Evolutionary conservation across 2,329 filamentous ascomycete genomes (phyloP).

Genomic region (Aspergillus fructus): DNA sequence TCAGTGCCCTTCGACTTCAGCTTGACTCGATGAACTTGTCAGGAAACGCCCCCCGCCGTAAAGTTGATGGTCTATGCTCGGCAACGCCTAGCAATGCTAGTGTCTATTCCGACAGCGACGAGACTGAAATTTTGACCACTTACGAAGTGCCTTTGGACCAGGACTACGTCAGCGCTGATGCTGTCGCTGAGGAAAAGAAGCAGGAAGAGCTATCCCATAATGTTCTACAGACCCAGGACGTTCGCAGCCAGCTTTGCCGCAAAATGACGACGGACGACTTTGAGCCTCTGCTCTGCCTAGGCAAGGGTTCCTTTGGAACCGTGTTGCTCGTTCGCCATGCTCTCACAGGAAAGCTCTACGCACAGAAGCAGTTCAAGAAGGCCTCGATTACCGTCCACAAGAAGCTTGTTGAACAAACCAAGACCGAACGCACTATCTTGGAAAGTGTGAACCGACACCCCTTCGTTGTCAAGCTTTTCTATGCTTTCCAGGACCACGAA

Average conservation of each 20-base stretch:
- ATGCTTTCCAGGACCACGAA: slow-evolving; percentile 97
- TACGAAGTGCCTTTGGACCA: slow-evolving; percentile 83
- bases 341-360: slow-evolving; percentile 82
- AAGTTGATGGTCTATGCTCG: slow-evolving; percentile 45
- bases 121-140: slow-evolving; percentile 70
- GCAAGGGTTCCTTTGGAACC: slow-evolving; percentile 94
- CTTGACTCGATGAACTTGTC: slow-evolving; percentile 74
- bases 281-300: slow-evolving; percentile 83
- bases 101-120: slow-evolving; percentile 61
- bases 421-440: slow-evolving; percentile 90
- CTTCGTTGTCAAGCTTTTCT: slow-evolving; percentile 97
- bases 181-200: slow-evolving; percentile 28
- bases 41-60: slow-evolving; percentile 53
- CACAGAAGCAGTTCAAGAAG: slow-evolving; percentile 98
- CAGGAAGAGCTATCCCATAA: slow-evolving; percentile 25
- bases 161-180: slow-evolving; percentile 74
- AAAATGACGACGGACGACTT: slow-evolving; percentile 96
- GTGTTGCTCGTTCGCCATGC: slow-evolving; percentile 91
- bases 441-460: slow-evolving; percentile 96
- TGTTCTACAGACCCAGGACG: slow-evolving; percentile 55
- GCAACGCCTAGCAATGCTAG: slow-evolving; percentile 57
- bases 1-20: slow-evolving; percentile 78
- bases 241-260: slow-evolving; percentile 55
- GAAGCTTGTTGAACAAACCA: slow-evolving; percentile 93
- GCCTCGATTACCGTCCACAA: slow-evolving; percentile 93